phyloP scores from a whole-genome alignment of 768 basidiomycete species.

The Chalciporus chontae region DNA sequence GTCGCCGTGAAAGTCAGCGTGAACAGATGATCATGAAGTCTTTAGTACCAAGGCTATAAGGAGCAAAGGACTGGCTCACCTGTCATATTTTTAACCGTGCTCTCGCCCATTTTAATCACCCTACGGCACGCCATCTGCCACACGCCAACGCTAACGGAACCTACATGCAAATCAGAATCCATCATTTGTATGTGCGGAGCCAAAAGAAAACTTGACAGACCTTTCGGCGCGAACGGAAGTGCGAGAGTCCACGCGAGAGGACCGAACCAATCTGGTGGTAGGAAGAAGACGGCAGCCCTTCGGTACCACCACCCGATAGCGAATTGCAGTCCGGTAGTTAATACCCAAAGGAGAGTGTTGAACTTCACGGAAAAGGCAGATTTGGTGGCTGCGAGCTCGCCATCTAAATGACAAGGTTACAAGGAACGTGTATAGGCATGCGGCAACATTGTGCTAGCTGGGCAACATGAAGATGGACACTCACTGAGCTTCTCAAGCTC shows the following conservation, averaged over 20 bases:
- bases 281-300: conserved; percentile 86
- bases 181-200: neutral
- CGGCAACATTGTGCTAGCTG: neutral
- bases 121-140: conserved; percentile 96
- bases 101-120: conserved; percentile 75
- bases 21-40: neutral
- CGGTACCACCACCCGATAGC: conserved; percentile 90
- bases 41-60: neutral
- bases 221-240: conserved; percentile 87
- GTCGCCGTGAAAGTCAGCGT: neutral
- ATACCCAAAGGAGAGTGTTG: conserved; percentile 68
- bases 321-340: conserved; percentile 87
- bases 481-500: conserved; percentile 92
- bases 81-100: conserved; percentile 61
- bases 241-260: conserved; percentile 85
- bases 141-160: conserved; percentile 87
- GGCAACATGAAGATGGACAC: conserved; percentile 26
- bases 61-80: conserved; percentile 31
- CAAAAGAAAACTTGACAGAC: conserved; percentile 39
- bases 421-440: neutral
- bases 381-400: conserved; percentile 57
- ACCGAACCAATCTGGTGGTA: conserved; percentile 88
- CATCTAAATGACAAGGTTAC: conserved; percentile 45
- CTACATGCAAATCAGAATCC: conserved; percentile 36
- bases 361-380: conserved; percentile 68